Base-by-base conservation (phyloP, 805 yeast species). In the Kluyveromyces wickerhamii region DNA sequence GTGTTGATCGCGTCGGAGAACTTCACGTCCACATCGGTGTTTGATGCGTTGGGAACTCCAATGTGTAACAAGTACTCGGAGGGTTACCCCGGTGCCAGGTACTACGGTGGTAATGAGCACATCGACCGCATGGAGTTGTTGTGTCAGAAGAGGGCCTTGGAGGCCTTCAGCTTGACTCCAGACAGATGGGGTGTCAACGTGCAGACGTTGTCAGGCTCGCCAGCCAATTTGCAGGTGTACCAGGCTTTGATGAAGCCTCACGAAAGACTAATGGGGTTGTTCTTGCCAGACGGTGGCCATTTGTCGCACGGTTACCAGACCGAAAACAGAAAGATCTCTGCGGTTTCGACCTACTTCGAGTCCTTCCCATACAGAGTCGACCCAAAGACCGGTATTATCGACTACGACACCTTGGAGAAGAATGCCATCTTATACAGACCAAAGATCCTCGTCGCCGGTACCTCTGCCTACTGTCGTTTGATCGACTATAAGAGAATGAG, bases 1-100 rank as follows among this genome's bases (percentile, higher is more conserved):
- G 89, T 85, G 30, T 74, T 92, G 60, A 92, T 92, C 62, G 95
- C 98, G 21, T 84, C 95, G 36, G 98, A 92, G 69, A 92, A 92
- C 66, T 88, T 89, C 71, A 92, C 98, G 38, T 83, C 96, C 36
- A 82, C 82, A 49, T 83, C 97, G 27, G 98, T 92, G 30, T 83
- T 89, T 68, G 97, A 92, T 56, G 85, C 94, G 21, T 77, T 89
- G 54, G 98, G 98, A 48, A 81, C 97, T 34, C 95, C 94, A 60
- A 86, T 92, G 96, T 84, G 84, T 62, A 92, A 92, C 77, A 92
- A 92, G 71, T 92, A 92, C 69, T 87, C 96, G 25, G 98, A 92
- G 68, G 98, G 98, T 44, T 89, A 92, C 68, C 98, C 98, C 41
- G 97, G 97, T 48, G 96, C 94, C 44, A 79, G 98, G 65, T 92